Percentiles rank a stretch among this genome's conserved stretches.
Conservation (phyloP, 768 basidiomycete species). For the Tulasnella calospora region DNA sequence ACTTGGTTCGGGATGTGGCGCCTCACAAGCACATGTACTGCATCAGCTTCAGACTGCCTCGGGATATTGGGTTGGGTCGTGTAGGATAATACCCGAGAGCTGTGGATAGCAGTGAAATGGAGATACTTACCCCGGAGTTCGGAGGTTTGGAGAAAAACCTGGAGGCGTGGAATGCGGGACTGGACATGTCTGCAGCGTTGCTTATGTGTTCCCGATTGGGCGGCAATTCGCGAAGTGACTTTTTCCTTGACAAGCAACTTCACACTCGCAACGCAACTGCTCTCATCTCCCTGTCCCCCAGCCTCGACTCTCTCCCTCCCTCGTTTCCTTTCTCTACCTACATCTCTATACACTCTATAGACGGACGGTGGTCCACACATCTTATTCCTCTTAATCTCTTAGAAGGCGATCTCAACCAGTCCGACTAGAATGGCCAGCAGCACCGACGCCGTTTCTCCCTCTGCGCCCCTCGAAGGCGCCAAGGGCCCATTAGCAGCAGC, state of each 20-base stretch:
- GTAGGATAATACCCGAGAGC: neutral
- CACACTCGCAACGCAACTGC: neutral
- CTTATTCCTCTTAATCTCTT: neutral
- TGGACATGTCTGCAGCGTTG: neutral
- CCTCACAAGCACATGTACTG: conserved; percentile 99
- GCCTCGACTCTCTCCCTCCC: neutral
- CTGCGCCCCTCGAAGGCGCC: neutral
- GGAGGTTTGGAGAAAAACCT: neutral
- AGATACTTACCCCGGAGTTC: neutral
- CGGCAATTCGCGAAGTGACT: conserved; percentile 11
- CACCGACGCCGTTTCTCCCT: conserved; percentile 6
- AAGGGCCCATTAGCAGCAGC: neutral
- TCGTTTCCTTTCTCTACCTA: neutral
- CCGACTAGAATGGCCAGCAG: neutral
- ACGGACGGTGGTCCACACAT: neutral
- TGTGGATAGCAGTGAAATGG: neutral
- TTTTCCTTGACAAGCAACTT: conserved; percentile 10
- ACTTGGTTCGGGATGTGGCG: conserved; percentile 86
- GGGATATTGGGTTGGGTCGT: conserved; percentile 38
- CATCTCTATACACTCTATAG: neutral
- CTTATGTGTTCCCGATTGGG: neutral
- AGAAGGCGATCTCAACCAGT: neutral
- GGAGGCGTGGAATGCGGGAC: neutral
- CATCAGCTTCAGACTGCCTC: conserved; percentile 75
- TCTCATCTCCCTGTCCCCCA: neutral